These are phyloP conservation scores for Akanthomyces dipterigenus DNA, from an alignment of 2,329 filamentous ascomycete species.

Conservation along the genomic window DNA sequence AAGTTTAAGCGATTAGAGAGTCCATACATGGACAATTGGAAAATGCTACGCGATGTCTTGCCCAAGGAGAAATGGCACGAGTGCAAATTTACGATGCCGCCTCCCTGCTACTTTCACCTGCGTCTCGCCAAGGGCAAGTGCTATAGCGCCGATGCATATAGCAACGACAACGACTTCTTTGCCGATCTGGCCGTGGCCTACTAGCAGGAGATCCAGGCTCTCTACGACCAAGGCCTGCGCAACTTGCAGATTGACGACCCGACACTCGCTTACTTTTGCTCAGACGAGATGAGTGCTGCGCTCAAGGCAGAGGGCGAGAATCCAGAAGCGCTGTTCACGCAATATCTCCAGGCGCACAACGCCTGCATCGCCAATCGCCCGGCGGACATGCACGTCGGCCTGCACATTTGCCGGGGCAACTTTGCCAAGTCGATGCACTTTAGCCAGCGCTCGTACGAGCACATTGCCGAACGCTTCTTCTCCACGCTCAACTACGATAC, in stretches of 20 bases:
- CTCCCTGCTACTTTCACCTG: conserved; percentile 61
- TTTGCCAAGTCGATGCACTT: conserved; percentile 58
- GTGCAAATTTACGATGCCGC: conserved; percentile 62
- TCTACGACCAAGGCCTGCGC: conserved; percentile 48
- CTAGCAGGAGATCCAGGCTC: conserved; percentile 44
- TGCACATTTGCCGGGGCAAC: conserved; percentile 57
- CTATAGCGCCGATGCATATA: conserved; percentile 46
- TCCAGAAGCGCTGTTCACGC: conserved; percentile 58
- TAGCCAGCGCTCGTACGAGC: conserved; percentile 57
- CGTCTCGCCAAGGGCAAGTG: conserved; percentile 44
- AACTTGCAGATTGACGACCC: conserved; percentile 58
- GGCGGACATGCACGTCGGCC: conserved; percentile 60
- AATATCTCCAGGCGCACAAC: conserved; percentile 69
- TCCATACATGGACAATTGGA: conserved; percentile 38
- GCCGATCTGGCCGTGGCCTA: conserved; percentile 50
- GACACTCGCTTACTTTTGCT: conserved; percentile 61
- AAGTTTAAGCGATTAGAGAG: conserved; percentile 36
- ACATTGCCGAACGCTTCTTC: conserved; percentile 56
- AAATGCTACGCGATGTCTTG: conserved; percentile 33
- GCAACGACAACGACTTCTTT: conserved; percentile 49
- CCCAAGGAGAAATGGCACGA: conserved; percentile 53
- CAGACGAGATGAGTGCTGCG: conserved; percentile 56
- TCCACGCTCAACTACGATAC: conserved; percentile 51
- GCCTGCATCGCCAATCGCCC: conserved; percentile 57
- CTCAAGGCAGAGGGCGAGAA: conserved; percentile 51